Evolutionary conservation across 371 early-diverging fungal species (phyloP), one percentile per base, ranked within the genome.

Genomic region (Apophysomyces trapeziformis): DNA sequence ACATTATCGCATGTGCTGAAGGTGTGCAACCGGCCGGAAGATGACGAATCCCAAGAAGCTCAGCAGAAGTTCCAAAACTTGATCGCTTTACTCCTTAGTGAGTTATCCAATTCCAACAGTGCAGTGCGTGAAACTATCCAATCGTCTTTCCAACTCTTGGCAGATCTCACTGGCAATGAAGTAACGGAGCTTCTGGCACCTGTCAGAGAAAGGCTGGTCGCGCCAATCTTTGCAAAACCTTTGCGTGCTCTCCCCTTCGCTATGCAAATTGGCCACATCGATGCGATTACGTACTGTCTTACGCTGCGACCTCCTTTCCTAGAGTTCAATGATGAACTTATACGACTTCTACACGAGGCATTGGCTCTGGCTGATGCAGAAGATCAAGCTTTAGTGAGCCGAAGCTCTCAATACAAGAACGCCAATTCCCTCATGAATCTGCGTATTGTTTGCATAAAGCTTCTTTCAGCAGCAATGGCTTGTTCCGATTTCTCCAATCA

Each of bases 231-330:
- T 78, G 89, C 96, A 38, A 98, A 98, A 72, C 99, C 99, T 4
- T 77, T 99, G 64, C 93, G 99, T 7, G 96, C 98, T 0, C 82
- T 99, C 18, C 96, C 99, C 0, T 92, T 95, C 78, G 89, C 94
- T 41, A 93, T 96, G 92, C 99, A 98, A 76, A 98, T 99, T 35
- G 99, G 99, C 8, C 90, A 96, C 70, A 97, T 97, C 66, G 99
- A 99, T 68, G 99, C 99, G 16, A 94, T 99, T 65, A 97, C 97
- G 0, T 99, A 96, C 75, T 96, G 97, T 63, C 80, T 99, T 62
- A 85, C 92, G 0, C 77, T 98, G n/a, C 85, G 91, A 5, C 98
- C 98, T 39, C 90, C 96, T 3, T 89, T 99, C 70, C 75, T 98
- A 47, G 87, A 87, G 47, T 96, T 97, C 68, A 95, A 91, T 57